These are phyloP conservation scores for Solanum pinnatisectum DNA, from an alignment of 257 asterid genomes.

Conservation along the genomic window DNA sequence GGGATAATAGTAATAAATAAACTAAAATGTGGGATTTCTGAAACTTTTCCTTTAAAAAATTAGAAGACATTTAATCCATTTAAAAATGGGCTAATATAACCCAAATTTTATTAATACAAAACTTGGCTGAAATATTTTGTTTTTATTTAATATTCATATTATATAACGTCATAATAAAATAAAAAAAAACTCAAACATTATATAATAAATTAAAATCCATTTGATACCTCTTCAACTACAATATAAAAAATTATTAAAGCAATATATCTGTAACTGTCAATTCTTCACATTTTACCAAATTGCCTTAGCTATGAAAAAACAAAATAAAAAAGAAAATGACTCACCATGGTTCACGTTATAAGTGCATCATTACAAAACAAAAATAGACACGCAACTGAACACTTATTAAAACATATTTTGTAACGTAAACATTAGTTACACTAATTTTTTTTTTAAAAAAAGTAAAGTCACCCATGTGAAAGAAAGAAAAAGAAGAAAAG, in stretches of 20 bases:
- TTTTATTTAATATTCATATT: too few relatives aligned
- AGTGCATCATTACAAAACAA: neutral
- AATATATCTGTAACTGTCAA: neutral
- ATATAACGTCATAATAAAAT: neutral
- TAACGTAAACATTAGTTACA: neutral
- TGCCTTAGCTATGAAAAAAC: neutral
- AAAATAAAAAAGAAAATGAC: neutral
- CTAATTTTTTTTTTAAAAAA: too few relatives aligned
- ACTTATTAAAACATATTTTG: neutral
- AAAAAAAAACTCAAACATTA: neutral
- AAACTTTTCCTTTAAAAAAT: too few relatives aligned
- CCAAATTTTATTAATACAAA: neutral
- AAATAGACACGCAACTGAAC: too few relatives aligned
- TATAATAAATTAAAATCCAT: neutral
- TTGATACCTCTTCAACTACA: neutral
- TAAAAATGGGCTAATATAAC: neutral
- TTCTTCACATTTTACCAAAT: neutral
- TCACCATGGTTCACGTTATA: neutral
- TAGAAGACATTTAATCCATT: too few relatives aligned
- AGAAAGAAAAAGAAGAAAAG: neutral
- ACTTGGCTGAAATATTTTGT: too few relatives aligned
- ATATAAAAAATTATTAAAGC: too few relatives aligned
- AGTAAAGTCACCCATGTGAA: neutral
- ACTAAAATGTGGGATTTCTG: too few relatives aligned
- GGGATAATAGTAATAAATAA: too few relatives aligned